Evolutionary conservation across 192 early-diverging fungal species (phyloP).

Genomic region (Spizellomyces punctatus): DNA sequence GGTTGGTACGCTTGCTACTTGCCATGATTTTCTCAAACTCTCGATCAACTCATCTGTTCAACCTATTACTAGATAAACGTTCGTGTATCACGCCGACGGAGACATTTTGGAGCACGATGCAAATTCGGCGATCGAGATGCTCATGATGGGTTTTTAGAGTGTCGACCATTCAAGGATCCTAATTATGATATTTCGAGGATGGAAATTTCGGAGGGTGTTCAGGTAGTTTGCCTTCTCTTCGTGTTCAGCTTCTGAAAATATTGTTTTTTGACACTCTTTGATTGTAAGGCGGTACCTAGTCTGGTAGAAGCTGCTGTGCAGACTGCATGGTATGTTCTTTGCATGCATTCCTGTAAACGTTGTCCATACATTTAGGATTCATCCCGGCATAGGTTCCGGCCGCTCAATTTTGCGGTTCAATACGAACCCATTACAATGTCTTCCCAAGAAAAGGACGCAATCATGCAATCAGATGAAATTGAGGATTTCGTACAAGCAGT

Average conservation of each 20-base stretch:
- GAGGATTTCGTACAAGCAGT: conserved; percentile 48
- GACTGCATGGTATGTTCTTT: conserved; percentile 48
- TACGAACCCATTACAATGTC: conserved; percentile 51
- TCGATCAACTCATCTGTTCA: neutral
- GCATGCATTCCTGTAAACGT: neutral
- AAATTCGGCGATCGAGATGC: conserved; percentile 59
- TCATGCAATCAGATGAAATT: conserved; percentile 41
- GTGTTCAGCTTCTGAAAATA: too few species aligned
- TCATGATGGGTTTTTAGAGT: conserved; percentile 50
- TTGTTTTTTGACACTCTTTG: too few species aligned
- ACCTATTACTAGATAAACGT: conserved; percentile 36
- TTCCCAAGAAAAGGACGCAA: conserved; percentile 29
- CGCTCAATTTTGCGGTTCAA: conserved; percentile 50
- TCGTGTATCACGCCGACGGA: conserved; percentile 45
- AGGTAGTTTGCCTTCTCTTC: conserved; percentile 16
- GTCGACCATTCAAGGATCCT: conserved; percentile 54
- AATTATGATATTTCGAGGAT: conserved; percentile 53
- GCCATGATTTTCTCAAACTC: neutral
- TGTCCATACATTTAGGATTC: conserved; percentile 1
- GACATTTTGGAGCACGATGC: conserved; percentile 50
- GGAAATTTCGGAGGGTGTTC: conserved; percentile 48
- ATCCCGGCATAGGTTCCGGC: conserved; percentile 37
- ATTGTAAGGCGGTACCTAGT: conserved; percentile 39
- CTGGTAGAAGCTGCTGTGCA: conserved; percentile 41
- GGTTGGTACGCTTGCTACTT: conserved; percentile 29